Base-by-base conservation (phyloP, 2,329 filamentous ascomycete species). In the Teratosphaeria destructans region DNA sequence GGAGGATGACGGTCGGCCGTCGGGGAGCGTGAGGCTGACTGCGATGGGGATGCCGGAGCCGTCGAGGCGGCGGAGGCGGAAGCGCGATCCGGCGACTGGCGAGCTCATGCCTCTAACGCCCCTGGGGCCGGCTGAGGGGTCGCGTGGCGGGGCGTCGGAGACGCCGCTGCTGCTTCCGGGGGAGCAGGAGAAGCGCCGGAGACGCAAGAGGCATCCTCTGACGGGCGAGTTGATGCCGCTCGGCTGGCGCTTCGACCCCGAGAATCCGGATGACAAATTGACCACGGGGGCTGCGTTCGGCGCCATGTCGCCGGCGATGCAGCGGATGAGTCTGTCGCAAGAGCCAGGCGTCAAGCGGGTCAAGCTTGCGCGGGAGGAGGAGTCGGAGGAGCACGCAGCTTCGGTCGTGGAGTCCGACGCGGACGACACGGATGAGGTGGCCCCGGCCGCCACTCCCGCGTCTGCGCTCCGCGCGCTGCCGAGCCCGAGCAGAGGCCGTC, bases 221-320 rank as follows among this genome's bases (percentile, higher is more conserved):
- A 72, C 70, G 2, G 61, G 64, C 5, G 68, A 69, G 57, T 61
- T 72, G 2, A 72, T 72, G 70, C 69, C 69, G 27, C 56, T 69
- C n/a, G 68, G 67, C 23, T 71, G 67, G 67, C 56, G 57, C 10
- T 70, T 67, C 32, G 61, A 71, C 29, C 66, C 66, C 0, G 54
- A 64, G 12, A 61, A 59, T 26, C 12, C 37, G 26, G 23, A 16
- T 39, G 26, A 29, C 7, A 56, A 7, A 6, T 26, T 3, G 19
- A 47, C 37, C 1, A 57, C 52, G n/a, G 29, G 19, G 19, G 19
- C 32, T 11, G 54, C 27, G n/a, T 27, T 26, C 12, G 57, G 43
- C 7, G 37, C 39, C 4, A 55, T 60, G 29, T 61, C 64, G 14
- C 60, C 61, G 7, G 60, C 60, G 4, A 59, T 64, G 47, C 47